Conservation (phyloP, 805 yeast species). For the Metschnikowia picachoensis region DNA sequence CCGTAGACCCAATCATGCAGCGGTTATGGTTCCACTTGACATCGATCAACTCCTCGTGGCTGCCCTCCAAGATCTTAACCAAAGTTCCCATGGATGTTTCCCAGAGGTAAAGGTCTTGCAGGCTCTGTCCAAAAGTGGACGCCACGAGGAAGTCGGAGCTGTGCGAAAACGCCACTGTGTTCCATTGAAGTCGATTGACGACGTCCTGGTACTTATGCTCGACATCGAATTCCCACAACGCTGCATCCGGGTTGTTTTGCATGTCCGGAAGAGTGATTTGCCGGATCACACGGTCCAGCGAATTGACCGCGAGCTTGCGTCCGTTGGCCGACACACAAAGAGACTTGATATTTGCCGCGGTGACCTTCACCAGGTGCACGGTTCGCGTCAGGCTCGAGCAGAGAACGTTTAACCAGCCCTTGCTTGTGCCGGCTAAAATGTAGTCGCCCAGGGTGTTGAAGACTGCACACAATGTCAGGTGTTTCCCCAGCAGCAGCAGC, state of each 20-base stretch:
- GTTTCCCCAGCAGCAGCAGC: slow-evolving; percentile 25
- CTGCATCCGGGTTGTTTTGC: slow-evolving; percentile 28
- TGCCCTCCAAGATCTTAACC: slow-evolving; percentile 84
- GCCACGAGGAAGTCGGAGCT: slow-evolving; percentile 84
- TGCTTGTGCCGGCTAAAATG: slow-evolving; percentile 72
- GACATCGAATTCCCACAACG: slow-evolving; percentile 51
- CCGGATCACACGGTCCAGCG: slow-evolving; percentile 73
- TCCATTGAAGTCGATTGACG: slow-evolving; percentile 87
- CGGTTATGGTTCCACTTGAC: slow-evolving; percentile 81
- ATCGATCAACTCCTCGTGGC: slow-evolving; percentile 80
- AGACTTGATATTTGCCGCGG: slow-evolving; percentile 69
- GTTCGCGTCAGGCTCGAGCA: slow-evolving; percentile 27
- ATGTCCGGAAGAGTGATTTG: slow-evolving; percentile 52
- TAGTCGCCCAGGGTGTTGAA: slow-evolving; percentile 53
- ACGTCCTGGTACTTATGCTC: slow-evolving; percentile 88
- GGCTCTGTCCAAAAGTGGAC: slow-evolving; percentile 74
- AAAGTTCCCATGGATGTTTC: slow-evolving; percentile 86
- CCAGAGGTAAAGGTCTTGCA: slow-evolving; percentile 90
- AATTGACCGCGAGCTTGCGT: slow-evolving; percentile 62
- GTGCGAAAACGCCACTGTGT: slow-evolving; percentile 68
- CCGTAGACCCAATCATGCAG: slow-evolving; percentile 77
- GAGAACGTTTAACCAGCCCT: slow-evolving; percentile 68
- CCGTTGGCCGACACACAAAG: slow-evolving; percentile 57
- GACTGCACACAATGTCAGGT: slow-evolving; percentile 46
- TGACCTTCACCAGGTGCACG: slow-evolving; percentile 51